These are phyloP conservation scores for Verticillium isaacii DNA, from an alignment of 2,329 filamentous ascomycete species.

Conservation along the genomic window DNA sequence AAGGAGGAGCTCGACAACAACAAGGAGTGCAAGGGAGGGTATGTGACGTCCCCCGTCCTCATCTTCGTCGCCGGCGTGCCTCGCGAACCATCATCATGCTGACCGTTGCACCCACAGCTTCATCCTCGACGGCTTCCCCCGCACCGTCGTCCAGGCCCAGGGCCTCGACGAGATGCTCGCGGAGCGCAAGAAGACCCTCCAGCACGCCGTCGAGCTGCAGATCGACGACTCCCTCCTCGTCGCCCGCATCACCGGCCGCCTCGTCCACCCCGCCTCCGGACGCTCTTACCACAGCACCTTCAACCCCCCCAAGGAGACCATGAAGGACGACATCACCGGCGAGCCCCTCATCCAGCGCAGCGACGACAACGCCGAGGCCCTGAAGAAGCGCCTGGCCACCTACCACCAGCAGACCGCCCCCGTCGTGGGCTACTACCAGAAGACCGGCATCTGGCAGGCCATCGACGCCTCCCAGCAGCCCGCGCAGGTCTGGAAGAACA, in stretches of 20 bases:
- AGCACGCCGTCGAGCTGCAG: slow-evolving; percentile 94
- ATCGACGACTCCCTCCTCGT: slow-evolving; percentile 94
- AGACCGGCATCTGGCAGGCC: slow-evolving; percentile 93
- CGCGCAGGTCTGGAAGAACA: slow-evolving; percentile 89
- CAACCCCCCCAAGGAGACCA: slow-evolving; percentile 90
- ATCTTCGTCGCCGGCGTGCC: neutral
- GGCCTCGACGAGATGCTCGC: slow-evolving; percentile 89
- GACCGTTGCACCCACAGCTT: slow-evolving; percentile 54
- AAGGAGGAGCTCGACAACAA: slow-evolving; percentile 94
- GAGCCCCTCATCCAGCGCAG: slow-evolving; percentile 94
- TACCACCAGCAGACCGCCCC: slow-evolving; percentile 94
- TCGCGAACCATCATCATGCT: slow-evolving; percentile 2
- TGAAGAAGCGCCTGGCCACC: slow-evolving; percentile 89
- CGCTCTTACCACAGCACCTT: slow-evolving; percentile 98
- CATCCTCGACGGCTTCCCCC: slow-evolving; percentile 97
- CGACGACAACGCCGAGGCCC: slow-evolving; percentile 92
- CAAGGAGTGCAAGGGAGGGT: slow-evolving; percentile 95
- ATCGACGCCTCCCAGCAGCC: slow-evolving; percentile 96
- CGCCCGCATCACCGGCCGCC: slow-evolving; percentile 90
- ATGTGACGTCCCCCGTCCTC: slow-evolving; percentile 23
- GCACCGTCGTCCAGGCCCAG: slow-evolving; percentile 92
- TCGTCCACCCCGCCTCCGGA: slow-evolving; percentile 92
- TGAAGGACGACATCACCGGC: slow-evolving; percentile 96
- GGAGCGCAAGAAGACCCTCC: slow-evolving; percentile 73
- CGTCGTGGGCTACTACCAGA: slow-evolving; percentile 94